Conservation (phyloP, 257 asterid species). For the Solanum chiquidenum region DNA sequence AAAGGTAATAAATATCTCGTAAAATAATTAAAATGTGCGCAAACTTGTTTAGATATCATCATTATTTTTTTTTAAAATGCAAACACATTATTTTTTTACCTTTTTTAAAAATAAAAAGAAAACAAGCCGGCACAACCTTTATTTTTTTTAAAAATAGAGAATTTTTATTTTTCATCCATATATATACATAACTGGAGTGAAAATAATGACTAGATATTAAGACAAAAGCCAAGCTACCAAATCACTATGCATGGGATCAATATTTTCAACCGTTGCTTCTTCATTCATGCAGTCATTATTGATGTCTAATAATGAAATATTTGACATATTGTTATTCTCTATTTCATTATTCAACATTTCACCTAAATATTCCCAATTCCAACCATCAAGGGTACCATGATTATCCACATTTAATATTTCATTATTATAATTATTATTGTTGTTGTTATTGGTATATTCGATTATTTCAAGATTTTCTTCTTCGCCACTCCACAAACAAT, state of each 20-base stretch:
- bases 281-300: not conserved
- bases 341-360: not conserved
- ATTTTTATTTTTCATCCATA: no score
- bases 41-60: no score
- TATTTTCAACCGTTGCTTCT: not conserved
- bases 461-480: not conserved
- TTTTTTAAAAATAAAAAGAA: no score
- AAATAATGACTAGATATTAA: not conserved
- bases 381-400: not conserved
- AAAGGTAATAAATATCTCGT: no score
- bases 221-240: conserved; percentile 55
- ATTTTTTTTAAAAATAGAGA: no score
- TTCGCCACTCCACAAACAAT: not conserved
- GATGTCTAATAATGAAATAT: conserved; percentile 15
- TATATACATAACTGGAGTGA: not conserved
- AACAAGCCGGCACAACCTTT: not conserved
- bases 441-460: not conserved
- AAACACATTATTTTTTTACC: no score
- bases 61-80: no score
- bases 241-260: conserved; percentile 11
- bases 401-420: not conserved
- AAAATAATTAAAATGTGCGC: no score
- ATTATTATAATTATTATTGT: not conserved
- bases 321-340: not conserved
- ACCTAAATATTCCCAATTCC: conserved; percentile 22